phyloP scores from a whole-genome alignment of 352 stramenopile genomes.

The Phytopythium vexans region DNA sequence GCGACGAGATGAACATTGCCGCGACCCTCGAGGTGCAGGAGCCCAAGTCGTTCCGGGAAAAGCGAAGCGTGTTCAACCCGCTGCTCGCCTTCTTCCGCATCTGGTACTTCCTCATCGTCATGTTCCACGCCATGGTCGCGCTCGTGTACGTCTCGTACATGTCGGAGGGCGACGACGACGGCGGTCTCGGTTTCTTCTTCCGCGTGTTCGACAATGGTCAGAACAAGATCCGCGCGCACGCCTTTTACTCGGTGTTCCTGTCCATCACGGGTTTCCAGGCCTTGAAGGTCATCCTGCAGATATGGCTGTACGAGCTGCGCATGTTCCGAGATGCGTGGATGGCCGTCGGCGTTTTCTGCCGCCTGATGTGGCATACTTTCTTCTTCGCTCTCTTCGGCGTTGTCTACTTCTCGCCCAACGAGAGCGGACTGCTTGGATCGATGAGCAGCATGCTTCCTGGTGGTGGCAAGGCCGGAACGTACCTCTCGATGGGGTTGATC shows the following conservation, averaged over 20 bases:
- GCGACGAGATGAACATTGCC: constrained; percentile 67
- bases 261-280: constrained; percentile 49
- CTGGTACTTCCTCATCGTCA: constrained; percentile 79
- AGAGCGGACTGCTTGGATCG: constrained; percentile 40
- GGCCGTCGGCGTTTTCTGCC: constrained; percentile 54
- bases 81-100: constrained; percentile 79
- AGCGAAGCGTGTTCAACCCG: constrained; percentile 83
- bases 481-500: constrained; percentile 53
- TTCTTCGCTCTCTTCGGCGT: constrained; percentile 71
- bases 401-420: constrained; percentile 57
- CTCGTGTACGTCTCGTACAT: constrained; percentile 74
- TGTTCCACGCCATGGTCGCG: constrained; percentile 66
- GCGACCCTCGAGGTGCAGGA: constrained; percentile 55
- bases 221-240: constrained; percentile 61
- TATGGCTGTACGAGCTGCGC: constrained; percentile 68
- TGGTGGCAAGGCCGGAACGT: constrained; percentile 46
- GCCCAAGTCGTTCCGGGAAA: constrained; percentile 87
- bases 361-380: constrained; percentile 67
- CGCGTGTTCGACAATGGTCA: constrained; percentile 51
- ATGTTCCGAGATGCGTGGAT: constrained; percentile 69
- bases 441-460: constrained; percentile 39
- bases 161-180: constrained; percentile 38
- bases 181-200: constrained; percentile 57
- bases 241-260: constrained; percentile 69
- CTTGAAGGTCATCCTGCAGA: constrained; percentile 69